Conservation (phyloP, 768 basidiomycete species). For the Coprinellus micaceus region DNA sequence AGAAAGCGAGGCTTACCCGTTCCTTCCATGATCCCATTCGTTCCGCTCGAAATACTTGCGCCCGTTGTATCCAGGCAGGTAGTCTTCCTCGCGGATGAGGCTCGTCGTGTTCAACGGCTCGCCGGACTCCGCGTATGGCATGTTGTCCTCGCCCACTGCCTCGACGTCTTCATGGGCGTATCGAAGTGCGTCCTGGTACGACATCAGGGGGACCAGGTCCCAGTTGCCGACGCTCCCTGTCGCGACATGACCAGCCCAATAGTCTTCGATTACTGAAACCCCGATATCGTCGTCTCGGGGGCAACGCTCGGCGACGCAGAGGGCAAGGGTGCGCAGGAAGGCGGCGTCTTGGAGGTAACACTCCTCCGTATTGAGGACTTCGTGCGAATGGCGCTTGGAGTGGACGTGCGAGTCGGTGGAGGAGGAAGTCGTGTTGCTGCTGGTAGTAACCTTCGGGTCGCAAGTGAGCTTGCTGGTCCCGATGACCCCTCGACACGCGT, state of each 20-base stretch:
- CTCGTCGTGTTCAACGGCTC: conserved; percentile 9
- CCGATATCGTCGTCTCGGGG: conserved; percentile 4
- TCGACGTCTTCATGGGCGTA: conserved; percentile 7
- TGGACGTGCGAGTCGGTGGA: neutral
- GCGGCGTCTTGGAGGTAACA: conserved; percentile 12
- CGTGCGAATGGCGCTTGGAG: neutral
- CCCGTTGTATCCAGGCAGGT: neutral
- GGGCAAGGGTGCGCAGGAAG: conserved; percentile 9
- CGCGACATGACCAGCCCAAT: conserved; percentile 9
- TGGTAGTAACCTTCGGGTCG: neutral
- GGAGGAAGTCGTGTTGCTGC: neutral
- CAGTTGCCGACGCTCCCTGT: conserved; percentile 7
- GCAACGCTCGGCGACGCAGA: conserved; percentile 8
- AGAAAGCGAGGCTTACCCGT: conserved; percentile 1
- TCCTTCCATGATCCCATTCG: neutral
- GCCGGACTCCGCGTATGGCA: neutral
- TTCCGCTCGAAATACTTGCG: neutral
- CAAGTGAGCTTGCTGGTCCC: conserved; percentile 4
- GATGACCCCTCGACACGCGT: conserved; percentile 8
- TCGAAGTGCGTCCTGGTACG: conserved; percentile 5
- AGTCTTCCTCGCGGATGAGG: conserved; percentile 1
- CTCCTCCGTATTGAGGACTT: conserved; percentile 1
- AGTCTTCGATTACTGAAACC: conserved; percentile 6
- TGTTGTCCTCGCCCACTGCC: conserved; percentile 1
- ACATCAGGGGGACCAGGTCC: conserved; percentile 5